Conservation (phyloP, 176 grass and related monocot genomes). For the Eragrostis nindensis region DNA sequence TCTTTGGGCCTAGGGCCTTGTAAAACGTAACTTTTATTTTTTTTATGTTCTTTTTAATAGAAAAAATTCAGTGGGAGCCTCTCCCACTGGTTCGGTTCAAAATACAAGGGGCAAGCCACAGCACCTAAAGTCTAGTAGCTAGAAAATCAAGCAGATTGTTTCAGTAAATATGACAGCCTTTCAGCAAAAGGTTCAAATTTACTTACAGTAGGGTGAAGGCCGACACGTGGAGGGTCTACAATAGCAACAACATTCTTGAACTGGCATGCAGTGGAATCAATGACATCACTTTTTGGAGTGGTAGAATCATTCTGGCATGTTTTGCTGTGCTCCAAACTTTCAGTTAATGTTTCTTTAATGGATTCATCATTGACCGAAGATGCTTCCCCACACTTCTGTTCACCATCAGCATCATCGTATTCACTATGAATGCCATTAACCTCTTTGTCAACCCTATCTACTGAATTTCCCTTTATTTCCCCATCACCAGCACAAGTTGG, state of each 20-base stretch:
- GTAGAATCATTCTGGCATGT: conserved; percentile 15
- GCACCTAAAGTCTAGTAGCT: not conserved
- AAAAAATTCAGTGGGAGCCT: too few species aligned
- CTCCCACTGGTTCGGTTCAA: too few species aligned
- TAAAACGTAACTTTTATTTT: too few species aligned
- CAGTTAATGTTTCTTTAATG: conserved; percentile 14
- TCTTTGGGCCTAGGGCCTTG: too few species aligned
- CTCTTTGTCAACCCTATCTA: conserved; percentile 35
- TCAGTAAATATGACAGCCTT: not conserved
- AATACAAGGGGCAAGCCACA: too few species aligned
- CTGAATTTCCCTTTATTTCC: conserved; percentile 35
- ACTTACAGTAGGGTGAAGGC: conserved; percentile 94
- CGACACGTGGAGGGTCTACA: conserved; percentile 90
- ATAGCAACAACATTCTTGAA: conserved; percentile 93
- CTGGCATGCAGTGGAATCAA: conserved; percentile 37
- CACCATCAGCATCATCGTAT: conserved; percentile 21
- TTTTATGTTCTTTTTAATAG: too few species aligned
- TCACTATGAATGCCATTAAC: conserved; percentile 45
- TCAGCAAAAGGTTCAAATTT: conserved; percentile 26
- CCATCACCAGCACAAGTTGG: conserved; percentile 26
- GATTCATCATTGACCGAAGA: conserved; percentile 30
- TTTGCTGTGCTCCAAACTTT: conserved; percentile 43
- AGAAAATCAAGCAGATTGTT: not conserved
- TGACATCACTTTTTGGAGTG: conserved; percentile 20
- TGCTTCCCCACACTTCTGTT: conserved; percentile 28